These are phyloP conservation scores for Hericium erinaceus DNA, from an alignment of 768 basidiomycete genomes.

Conservation along the genomic window DNA sequence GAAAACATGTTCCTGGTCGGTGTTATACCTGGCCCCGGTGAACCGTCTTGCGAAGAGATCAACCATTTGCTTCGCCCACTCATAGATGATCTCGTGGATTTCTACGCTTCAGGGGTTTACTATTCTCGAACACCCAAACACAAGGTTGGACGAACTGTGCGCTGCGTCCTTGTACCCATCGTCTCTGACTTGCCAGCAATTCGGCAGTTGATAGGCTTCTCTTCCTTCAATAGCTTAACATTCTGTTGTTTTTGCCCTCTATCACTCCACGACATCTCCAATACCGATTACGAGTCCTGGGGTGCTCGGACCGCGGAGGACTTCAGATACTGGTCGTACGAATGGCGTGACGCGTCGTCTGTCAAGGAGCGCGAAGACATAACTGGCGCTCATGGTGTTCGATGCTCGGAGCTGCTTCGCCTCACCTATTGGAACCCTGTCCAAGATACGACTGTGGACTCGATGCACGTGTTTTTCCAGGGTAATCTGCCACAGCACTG, in stretches of 20 bases:
- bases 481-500: constrained; percentile 26
- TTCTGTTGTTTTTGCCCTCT: not conserved
- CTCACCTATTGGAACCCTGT: constrained; percentile 33
- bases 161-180: not conserved
- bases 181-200: not conserved
- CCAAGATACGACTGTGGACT: constrained; percentile 24
- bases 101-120: constrained; percentile 26
- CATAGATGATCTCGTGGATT: constrained; percentile 24
- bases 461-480: constrained; percentile 33
- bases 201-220: not conserved
- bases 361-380: constrained; percentile 3
- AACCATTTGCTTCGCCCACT: constrained; percentile 31
- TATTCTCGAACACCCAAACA: constrained; percentile 17
- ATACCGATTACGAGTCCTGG: constrained; percentile 22
- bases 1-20: constrained; percentile 35
- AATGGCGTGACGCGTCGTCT: constrained; percentile 14
- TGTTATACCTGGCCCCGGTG: constrained; percentile 32
- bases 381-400: constrained; percentile 15
- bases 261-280: constrained; percentile 15
- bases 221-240: not conserved
- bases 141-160: not conserved
- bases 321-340: constrained; percentile 2
- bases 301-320: constrained; percentile 2
- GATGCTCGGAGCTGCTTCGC: constrained; percentile 22
- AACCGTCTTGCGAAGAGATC: constrained; percentile 24